phyloP scores from a whole-genome alignment of 2,329 filamentous ascomycete genomes.

The Aspergillaceae sp. region DNA sequence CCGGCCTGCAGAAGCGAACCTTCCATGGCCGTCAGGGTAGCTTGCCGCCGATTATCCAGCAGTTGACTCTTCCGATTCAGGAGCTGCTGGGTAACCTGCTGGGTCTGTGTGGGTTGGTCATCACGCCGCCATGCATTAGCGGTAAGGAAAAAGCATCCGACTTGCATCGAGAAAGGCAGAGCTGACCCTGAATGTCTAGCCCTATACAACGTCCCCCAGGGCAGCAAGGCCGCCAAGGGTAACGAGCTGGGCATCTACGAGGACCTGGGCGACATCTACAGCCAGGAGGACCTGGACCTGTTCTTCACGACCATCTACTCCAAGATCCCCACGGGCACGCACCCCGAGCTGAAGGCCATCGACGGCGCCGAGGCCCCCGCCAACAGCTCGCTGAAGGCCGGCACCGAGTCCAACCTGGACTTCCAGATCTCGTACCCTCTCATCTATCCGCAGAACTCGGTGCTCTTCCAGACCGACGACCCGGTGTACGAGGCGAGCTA shows the following conservation, averaged over 20 bases:
- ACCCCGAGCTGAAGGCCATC: conserved; percentile 30
- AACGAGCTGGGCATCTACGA: conserved; percentile 42
- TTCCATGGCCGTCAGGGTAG: conserved; percentile 13
- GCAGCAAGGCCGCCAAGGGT: conserved; percentile 30
- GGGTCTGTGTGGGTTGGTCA: conserved; percentile 20
- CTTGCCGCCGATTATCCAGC: conserved; percentile 17
- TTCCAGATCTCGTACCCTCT: conserved; percentile 41
- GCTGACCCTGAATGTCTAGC: conserved; percentile 5
- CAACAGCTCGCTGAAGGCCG: conserved; percentile 17
- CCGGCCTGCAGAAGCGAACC: conserved; percentile 9
- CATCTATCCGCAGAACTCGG: conserved; percentile 41
- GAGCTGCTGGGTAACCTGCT: conserved; percentile 10
- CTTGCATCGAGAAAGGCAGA: too few species aligned
- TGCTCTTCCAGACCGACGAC: conserved; percentile 43
- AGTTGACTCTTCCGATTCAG: conserved; percentile 16
- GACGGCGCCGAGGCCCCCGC: conserved; percentile 33
- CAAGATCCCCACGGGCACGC: conserved; percentile 32
- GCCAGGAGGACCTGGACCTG: conserved; percentile 36
- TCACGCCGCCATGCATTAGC: conserved; percentile 36
- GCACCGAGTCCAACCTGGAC: conserved; percentile 37
- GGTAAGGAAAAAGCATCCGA: too few species aligned
- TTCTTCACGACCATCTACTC: conserved; percentile 32
- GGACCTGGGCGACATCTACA: conserved; percentile 38
- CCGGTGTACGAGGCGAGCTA: conserved; percentile 31
- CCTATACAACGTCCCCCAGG: conserved; percentile 37